Percentiles rank a stretch among this genome's conserved stretches.
Conservation (phyloP, 805 yeast species). For the Candida nemodendra region DNA sequence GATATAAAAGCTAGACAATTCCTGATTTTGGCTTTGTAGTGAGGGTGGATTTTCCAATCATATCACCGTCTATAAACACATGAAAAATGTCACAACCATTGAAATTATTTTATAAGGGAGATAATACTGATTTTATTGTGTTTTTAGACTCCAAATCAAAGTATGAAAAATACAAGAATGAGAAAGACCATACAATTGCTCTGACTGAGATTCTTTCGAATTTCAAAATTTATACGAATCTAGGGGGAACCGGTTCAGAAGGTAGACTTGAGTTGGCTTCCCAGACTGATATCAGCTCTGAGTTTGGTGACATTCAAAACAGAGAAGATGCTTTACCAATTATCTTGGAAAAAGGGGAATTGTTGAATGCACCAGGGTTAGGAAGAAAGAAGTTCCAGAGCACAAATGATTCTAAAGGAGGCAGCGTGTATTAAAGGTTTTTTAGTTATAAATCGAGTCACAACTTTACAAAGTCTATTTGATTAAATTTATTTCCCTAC, state of each 20-base stretch:
- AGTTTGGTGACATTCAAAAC: slow-evolving; percentile 58
- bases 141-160: slow-evolving; percentile 57
- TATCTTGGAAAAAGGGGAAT: slow-evolving; percentile 60
- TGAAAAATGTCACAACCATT: slow-evolving; percentile 27
- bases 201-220: slow-evolving; percentile 60
- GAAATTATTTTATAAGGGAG: slow-evolving; percentile 66
- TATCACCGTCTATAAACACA: too few relatives aligned
- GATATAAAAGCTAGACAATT: too few relatives aligned
- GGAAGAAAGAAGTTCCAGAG: slow-evolving; percentile 24
- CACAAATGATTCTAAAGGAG: slow-evolving; percentile 44
- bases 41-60: too few relatives aligned
- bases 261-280: slow-evolving; percentile 76
- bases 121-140: slow-evolving; percentile 59
- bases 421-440: slow-evolving; percentile 1
- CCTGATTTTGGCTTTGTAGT: too few relatives aligned
- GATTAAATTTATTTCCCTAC: slow-evolving; percentile 3
- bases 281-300: slow-evolving; percentile 57
- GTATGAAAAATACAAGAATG: slow-evolving; percentile 46
- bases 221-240: slow-evolving; percentile 62
- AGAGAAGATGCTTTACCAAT: slow-evolving; percentile 55
- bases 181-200: slow-evolving; percentile 52
- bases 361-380: slow-evolving; percentile 37
- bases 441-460: too few relatives aligned
- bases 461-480: slow-evolving; percentile 1
- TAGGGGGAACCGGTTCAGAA: slow-evolving; percentile 62